Conservation (phyloP, 345 rosid genomes). For the Eucalyptus camaldulensis region DNA sequence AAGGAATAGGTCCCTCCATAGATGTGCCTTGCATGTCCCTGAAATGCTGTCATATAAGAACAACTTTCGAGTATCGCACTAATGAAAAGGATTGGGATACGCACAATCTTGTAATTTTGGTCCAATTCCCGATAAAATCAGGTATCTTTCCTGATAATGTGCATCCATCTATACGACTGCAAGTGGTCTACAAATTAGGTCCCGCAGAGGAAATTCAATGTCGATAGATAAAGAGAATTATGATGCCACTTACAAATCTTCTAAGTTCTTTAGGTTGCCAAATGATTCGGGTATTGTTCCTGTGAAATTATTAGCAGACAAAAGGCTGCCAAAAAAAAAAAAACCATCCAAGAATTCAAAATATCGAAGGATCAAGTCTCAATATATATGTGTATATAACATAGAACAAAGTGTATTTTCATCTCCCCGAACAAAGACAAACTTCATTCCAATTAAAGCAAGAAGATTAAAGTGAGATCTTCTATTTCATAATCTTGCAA, state of each 20-base stretch:
- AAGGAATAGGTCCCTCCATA: conserved; percentile 81
- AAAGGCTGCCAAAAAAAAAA: conserved; percentile 21
- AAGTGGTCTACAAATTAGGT: background rate
- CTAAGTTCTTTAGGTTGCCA: conserved; percentile 44
- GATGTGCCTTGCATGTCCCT: conserved; percentile 80
- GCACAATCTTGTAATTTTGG: conserved; percentile 42
- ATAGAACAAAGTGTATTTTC: background rate
- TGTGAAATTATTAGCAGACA: conserved; percentile 60
- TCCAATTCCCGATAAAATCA: conserved; percentile 79
- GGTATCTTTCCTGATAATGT: conserved; percentile 64
- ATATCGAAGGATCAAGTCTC: background rate
- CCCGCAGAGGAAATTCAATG: background rate
- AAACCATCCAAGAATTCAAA: background rate
- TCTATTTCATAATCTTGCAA: background rate
- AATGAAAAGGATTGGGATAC: background rate
- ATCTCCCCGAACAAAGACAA: background rate
- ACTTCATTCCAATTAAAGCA: background rate
- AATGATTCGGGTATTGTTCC: conserved; percentile 68
- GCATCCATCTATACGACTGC: conserved; percentile 80
- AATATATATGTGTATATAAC: background rate
- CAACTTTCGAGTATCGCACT: background rate
- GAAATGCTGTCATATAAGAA: background rate
- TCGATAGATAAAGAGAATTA: background rate
- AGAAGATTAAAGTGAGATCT: background rate
- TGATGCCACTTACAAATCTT: conserved; percentile 56